phyloP scores from a whole-genome alignment of 768 basidiomycete species.

The Lactarius akahatsu region DNA sequence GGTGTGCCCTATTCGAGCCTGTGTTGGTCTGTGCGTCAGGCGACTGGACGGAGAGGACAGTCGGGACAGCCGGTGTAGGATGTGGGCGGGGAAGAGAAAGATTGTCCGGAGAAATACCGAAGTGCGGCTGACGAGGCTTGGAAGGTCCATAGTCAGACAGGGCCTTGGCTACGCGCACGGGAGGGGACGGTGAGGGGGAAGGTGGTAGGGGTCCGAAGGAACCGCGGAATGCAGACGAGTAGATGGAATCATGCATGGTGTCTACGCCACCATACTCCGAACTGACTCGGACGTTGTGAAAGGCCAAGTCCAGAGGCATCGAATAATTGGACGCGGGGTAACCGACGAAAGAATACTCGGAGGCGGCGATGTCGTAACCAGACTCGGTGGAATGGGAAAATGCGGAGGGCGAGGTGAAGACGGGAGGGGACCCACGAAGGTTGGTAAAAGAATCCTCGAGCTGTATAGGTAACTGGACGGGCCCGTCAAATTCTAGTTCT shows the following conservation, averaged over 20 bases:
- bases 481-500: slow-evolving; percentile 62
- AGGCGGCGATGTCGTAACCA: slow-evolving; percentile 62
- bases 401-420: slow-evolving; percentile 70
- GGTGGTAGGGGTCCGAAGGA: slow-evolving; percentile 27
- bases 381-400: slow-evolving; percentile 81
- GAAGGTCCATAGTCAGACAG: slow-evolving; percentile 27
- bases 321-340: slow-evolving; percentile 47
- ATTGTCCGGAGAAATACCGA: slow-evolving; percentile 32
- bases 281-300: slow-evolving; percentile 55
- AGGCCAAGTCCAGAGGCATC: slow-evolving; percentile 63
- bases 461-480: slow-evolving; percentile 54
- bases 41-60: slow-evolving; percentile 40
- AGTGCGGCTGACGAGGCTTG: slow-evolving; percentile 33
- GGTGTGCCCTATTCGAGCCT: slow-evolving; percentile 77
- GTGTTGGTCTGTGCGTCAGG: slow-evolving; percentile 43
- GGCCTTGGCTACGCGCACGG: slow-evolving; percentile 29
- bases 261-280: slow-evolving; percentile 51
- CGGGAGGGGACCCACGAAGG: slow-evolving; percentile 61
- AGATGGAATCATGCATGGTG: slow-evolving; percentile 11
- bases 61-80: slow-evolving; percentile 43
- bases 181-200: slow-evolving; percentile 22
- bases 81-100: slow-evolving; percentile 52
- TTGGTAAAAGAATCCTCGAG: slow-evolving; percentile 55
- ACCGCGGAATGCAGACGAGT: slow-evolving; percentile 27
- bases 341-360: slow-evolving; percentile 50